Conservation (phyloP, 164 flowering plant genomes). For the Houttuynia cordata region DNA sequence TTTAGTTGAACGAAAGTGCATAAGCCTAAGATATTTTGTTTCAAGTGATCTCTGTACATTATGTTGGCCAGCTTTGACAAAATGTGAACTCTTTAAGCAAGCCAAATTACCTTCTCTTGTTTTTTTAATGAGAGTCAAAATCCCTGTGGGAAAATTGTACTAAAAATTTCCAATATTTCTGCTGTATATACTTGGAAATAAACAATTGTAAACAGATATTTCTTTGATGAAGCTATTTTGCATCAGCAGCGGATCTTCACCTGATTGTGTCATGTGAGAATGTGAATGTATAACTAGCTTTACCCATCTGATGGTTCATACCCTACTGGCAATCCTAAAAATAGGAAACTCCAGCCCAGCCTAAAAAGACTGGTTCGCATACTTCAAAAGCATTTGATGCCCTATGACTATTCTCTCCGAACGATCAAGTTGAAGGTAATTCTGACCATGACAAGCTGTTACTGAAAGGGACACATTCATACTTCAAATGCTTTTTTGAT, state of each 20-base stretch:
- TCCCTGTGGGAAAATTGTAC: background rate
- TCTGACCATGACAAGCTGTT: conserved; percentile 6
- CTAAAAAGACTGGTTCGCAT: conserved; percentile 1
- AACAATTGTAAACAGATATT: no score
- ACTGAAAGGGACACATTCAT: conserved; percentile 2
- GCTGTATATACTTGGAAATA: no score
- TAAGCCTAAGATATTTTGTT: no score
- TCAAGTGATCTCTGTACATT: no score
- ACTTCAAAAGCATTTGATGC: background rate
- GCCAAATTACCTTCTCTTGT: background rate
- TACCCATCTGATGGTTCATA: background rate
- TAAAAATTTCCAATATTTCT: no score
- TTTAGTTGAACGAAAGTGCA: no score
- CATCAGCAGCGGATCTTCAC: background rate
- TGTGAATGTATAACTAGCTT: background rate
- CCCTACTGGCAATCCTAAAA: conserved; percentile 6
- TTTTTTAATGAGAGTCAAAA: background rate
- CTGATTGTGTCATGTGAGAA: conserved; percentile 1
- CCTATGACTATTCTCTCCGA: conserved; percentile 4
- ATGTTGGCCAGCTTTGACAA: no score
- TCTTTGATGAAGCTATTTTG: no score
- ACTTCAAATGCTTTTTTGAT: no score
- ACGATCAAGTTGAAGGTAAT: background rate
- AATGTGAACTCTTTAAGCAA: no score
- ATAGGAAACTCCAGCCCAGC: conserved; percentile 2